Base-by-base conservation (phyloP, 1,284 basidiomycete genomes). In the Afroboletus lepidellus region DNA sequence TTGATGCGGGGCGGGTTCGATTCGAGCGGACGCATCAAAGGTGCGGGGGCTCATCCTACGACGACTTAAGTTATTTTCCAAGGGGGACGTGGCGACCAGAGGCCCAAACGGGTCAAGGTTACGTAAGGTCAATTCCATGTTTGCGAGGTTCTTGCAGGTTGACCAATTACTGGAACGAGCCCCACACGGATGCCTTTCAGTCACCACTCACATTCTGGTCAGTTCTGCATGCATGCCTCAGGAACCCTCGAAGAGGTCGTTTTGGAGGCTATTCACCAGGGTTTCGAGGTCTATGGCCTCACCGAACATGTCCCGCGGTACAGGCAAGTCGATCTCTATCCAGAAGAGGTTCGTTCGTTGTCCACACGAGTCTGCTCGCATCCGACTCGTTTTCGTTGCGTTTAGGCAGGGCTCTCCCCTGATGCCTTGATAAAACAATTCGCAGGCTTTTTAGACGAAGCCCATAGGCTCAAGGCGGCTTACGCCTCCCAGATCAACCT, bases 221-320 rank as follows among this genome's bases (percentile, higher is more conserved):
- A 97, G 66, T 99, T 98, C 74, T 98, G 96, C 77, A 87, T 84
- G 57, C 97, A 99, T 69, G 96, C 94, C 8, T 68, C 71, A 3
- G 87, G 89, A 6, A 77, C 78, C 0, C 78, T 99, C 21, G 85
- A 94, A 57, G 81, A 90, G 3, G 87, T 95, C 15, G 86, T 97
- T 1, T 66, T 75, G 6, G 85, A 87, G 58, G 95, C 97, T 11
- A 85, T 93, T 50, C 65, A 73, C 3, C 80, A 88, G 66, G 84
- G 87, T 0, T 99, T 98, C 69, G 75, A 80, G 52, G 77, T 90
- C 1, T 98, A 89, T 65, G 93, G 94, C 5, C 76, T 99, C 52
- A 91, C 87, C n/a, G 96, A 99, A 71, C 97, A 99, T 71, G 88
- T 90, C 41, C 96, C 96, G 34, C 84, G 96, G 30, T 94, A 93